Base-by-base conservation (phyloP, 2,329 filamentous ascomycete genomes). In the Calcarisporium arbuscula region DNA sequence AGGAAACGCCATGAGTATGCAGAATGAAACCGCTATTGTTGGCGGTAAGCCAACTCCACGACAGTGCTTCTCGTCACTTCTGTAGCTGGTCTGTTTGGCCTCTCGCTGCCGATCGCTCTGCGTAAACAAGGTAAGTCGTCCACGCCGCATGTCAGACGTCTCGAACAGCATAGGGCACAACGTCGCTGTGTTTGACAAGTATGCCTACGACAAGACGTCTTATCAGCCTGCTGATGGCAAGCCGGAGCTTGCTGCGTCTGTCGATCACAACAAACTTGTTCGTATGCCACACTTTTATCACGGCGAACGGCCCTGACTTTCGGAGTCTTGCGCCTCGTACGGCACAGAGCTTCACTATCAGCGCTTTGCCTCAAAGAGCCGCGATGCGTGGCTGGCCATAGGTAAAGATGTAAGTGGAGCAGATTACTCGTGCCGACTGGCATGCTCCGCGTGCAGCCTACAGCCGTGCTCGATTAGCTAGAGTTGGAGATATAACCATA, bases 231-330 rank as follows among this genome's bases (percentile, higher is more conserved):
- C 32, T 1, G 33, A 37, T 3, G 30, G 36, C 12, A 37, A 40
- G 8, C 38, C 32, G 6, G 40, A 41, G 9, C 46, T 46, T 26
- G 47, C 41, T 11, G 48, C 48, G 2, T 51, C 48, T 10, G 48
- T 51, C 11, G 48, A 51, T 21, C 46, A 47, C 16, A 49, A 51
- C 38, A 51, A 51, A 22, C 50, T 50, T 32, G 48, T 44, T 25
- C 30, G 43, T 37, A 4, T 19, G 4, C 11, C n/a, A n/a, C n/a
- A n/a, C n/a, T n/a, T n/a, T n/a, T n/a, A n/a, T n/a, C n/a, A n/a
- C n/a, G n/a, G n/a, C n/a, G n/a, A n/a, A n/a, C n/a, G n/a, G n/a
- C n/a, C n/a, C n/a, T n/a, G n/a, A 15, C 11, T 12, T 6, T 1
- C 8, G 7, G 14, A 51, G 49, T 50, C 51, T 12, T 44, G 48